Evolutionary conservation across 352 stramenopile species (phyloP).

Genomic region (Phytophthora melonis): DNA sequence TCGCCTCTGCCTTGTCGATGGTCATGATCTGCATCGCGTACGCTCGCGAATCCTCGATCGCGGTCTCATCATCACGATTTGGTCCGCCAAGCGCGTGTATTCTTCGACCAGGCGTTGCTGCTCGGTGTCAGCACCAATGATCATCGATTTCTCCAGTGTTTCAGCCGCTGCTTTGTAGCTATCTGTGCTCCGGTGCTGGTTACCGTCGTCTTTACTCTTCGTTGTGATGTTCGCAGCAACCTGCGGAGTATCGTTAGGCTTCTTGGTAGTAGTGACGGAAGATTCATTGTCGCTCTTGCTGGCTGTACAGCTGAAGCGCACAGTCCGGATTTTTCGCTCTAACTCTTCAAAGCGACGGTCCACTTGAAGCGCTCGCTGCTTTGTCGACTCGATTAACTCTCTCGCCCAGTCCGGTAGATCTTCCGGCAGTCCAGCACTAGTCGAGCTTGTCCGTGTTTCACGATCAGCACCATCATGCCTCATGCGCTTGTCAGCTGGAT

Average conservation of each 20-base stretch:
- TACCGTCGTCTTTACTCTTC: neutral
- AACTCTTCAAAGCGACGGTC: neutral
- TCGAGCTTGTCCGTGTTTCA: neutral
- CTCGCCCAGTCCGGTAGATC: neutral
- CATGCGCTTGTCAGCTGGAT: neutral
- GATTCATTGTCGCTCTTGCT: neutral
- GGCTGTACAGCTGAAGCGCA: neutral
- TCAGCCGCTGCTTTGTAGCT: neutral
- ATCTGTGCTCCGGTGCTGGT: neutral
- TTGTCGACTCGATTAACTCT: neutral
- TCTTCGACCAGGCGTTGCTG: neutral
- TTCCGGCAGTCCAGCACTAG: neutral
- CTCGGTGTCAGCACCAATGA: neutral
- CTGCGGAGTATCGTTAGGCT: neutral
- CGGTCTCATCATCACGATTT: neutral
- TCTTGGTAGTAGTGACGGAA: neutral
- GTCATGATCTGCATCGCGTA: neutral
- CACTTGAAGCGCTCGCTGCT: neutral
- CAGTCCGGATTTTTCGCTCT: neutral
- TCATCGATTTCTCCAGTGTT: slow-evolving; percentile 1
- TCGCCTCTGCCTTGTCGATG: neutral
- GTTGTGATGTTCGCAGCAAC: neutral
- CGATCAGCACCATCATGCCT: neutral
- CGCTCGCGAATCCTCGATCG: neutral
- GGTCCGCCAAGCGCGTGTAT: neutral